These are phyloP conservation scores for Eruca vesicaria DNA, from an alignment of 441 rosid genomes.

Conservation along the genomic window DNA sequence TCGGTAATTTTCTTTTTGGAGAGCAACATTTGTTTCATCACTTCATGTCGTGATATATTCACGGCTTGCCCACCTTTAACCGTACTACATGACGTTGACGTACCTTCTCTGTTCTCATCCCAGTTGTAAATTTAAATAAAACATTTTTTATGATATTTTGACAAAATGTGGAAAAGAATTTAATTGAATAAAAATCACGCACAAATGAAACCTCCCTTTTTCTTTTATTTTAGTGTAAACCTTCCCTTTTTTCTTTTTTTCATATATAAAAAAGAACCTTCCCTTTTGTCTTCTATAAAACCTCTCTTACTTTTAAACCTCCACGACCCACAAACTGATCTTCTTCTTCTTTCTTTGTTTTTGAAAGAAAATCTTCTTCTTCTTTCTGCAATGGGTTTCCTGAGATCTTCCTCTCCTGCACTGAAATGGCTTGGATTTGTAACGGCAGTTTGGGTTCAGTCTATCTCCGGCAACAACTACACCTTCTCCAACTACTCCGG, in stretches of 20 bases:
- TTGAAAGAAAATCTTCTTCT: constrained; percentile 37
- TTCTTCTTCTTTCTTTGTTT: constrained; percentile 35
- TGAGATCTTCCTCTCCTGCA: constrained; percentile 25
- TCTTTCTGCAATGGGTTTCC: neutral
- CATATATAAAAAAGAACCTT: constrained; percentile 35
- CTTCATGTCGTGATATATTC: neutral
- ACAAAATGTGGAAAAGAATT: neutral
- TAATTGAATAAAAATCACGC: neutral
- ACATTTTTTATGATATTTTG: neutral
- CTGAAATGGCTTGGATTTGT: constrained; percentile 56
- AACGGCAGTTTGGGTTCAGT: constrained; percentile 53
- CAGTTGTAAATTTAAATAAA: neutral
- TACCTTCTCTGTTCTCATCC: neutral
- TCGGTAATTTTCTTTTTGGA: too few species aligned
- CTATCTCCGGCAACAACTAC: constrained; percentile 57
- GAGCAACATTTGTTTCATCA: too few species aligned
- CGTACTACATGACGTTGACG: neutral
- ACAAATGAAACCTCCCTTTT: neutral
- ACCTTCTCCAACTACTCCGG: constrained; percentile 54
- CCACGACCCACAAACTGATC: constrained; percentile 25
- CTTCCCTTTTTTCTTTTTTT: constrained; percentile 14
- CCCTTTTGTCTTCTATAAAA: neutral
- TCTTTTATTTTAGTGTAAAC: neutral
- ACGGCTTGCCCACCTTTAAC: neutral
- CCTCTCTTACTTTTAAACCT: neutral